Conservation (phyloP, 1,139 yeast genomes). For the Geotrichum candidum region DNA sequence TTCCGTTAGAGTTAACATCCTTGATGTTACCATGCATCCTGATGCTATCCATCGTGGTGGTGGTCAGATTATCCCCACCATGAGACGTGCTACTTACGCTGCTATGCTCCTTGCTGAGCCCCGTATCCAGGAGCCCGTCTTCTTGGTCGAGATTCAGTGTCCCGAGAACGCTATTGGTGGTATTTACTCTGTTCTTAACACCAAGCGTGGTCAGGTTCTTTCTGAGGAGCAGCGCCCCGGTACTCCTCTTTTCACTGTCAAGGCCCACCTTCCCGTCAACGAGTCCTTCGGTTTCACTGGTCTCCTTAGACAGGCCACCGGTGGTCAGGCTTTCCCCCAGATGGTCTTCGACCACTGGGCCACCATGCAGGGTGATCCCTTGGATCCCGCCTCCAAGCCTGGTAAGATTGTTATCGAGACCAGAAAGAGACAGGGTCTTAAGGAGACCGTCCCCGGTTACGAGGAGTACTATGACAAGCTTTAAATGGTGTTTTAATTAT, state of each 20-base stretch:
- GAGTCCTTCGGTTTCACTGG: conserved; percentile 99
- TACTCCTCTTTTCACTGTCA: conserved; percentile 98
- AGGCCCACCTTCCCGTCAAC: conserved; percentile 99
- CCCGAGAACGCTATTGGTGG: conserved; percentile 99
- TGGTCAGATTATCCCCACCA: conserved; percentile 99
- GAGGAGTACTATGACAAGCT: conserved; percentile 99
- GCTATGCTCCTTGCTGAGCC: conserved; percentile 97
- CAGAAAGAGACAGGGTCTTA: conserved; percentile 97
- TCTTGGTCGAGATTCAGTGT: conserved; percentile 99
- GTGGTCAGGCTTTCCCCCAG: conserved; percentile 99
- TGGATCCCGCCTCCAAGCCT: conserved; percentile 88
- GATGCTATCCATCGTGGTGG: conserved; percentile 99
- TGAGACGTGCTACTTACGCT: conserved; percentile 99
- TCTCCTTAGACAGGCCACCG: conserved; percentile 99
- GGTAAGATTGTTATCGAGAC: conserved; percentile 85
- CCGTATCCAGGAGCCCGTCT: conserved; percentile 98
- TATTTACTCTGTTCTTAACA: conserved; percentile 98
- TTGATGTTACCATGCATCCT: conserved; percentile 99
- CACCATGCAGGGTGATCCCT: conserved; percentile 82
- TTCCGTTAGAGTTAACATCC: conserved; percentile 94
- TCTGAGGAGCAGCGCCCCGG: conserved; percentile 99
- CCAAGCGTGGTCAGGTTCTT: conserved; percentile 99
- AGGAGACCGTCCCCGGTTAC: conserved; percentile 97
- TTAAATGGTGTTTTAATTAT: conserved; percentile 43
- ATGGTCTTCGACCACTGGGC: conserved; percentile 99